Evolutionary conservation across 129 eudicot genomes (phyloP), one percentile per base, ranked within the genome.

Genomic region (sunflower (Helianthus annuus)): DNA sequence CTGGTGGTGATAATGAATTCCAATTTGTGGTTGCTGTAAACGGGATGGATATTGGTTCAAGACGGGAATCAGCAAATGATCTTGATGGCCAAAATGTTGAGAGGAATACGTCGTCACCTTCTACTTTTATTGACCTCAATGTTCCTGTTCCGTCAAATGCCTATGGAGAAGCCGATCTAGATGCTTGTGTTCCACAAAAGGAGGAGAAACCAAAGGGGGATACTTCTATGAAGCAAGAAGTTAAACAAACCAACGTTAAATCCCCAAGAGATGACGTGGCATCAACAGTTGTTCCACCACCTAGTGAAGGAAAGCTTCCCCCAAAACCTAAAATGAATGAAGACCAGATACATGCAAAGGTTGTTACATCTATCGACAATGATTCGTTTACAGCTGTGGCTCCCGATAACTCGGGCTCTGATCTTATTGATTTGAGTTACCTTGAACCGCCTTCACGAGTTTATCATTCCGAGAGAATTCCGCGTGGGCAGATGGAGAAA

Each of bases 1-100:
- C 88, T 22, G 89, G 89, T 67, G 92, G 78, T 44, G 97, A 94
- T 90, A 78, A 96, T 70, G 98, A 90, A 79, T 79, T 94, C 77
- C 96, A 86, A 78, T 94, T 80, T 84, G 91, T 94, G 29, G 98
- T 94, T 73, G 97, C 98, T 52, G 86, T 94, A 62, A 94, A 94
- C 54, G 92, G 97, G 69, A 87, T 94, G 97, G 92, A 83, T 63
- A 59, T 85, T 79, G 93, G 89, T 36, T 81, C 86, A 29, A 74
- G 87, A 70, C 81, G 83, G 64, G 82, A 61, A 53, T 82, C 92
- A 5, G 83, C 87, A 19, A 87, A 79, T 48, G 91, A 84, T 63
- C 78, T 86, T 15, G 86, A 84, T 74, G 71, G 77, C 32, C 77
- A 62, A 60, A 83, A 77, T 64, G 68, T 58, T 32, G 88, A 74